Evolutionary conservation across 139 green algal species (phyloP).

Genomic region (Klebsormidium nitens): DNA sequence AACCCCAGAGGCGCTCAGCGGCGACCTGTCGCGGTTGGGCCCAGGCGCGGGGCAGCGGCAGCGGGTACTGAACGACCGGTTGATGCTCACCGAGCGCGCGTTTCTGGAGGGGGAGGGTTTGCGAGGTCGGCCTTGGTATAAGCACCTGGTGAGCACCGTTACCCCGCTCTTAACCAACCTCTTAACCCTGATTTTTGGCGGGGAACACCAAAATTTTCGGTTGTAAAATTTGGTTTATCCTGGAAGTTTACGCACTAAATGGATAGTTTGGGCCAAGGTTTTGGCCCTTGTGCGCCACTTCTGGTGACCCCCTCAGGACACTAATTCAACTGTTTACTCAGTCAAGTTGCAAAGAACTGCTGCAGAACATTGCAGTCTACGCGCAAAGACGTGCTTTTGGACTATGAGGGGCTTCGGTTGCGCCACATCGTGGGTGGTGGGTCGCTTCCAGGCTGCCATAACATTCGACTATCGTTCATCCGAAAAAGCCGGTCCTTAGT

Average conservation of each 20-base stretch:
- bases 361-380: no score
- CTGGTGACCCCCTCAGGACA: neutral
- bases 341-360: no score
- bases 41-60: no score
- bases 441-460: no score
- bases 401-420: no score
- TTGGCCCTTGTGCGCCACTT: neutral
- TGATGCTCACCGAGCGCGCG: slow-evolving; percentile 17
- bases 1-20: no score
- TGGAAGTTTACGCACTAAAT: neutral
- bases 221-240: neutral
- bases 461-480: no score
- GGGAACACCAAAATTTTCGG: neutral
- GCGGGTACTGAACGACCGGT: slow-evolving; percentile 24
- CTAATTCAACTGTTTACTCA: neutral
- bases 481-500: no score
- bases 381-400: no score
- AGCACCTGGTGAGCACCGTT: slow-evolving; percentile 17
- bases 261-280: neutral
- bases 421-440: no score
- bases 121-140: slow-evolving; percentile 16
- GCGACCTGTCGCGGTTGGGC: no score
- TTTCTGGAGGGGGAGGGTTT: slow-evolving; percentile 27
- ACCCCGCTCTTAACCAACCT: neutral
- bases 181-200: neutral